These are phyloP conservation scores for Linnemannia elongata DNA, from an alignment of 192 early-diverging fungal genomes.

Conservation along the genomic window DNA sequence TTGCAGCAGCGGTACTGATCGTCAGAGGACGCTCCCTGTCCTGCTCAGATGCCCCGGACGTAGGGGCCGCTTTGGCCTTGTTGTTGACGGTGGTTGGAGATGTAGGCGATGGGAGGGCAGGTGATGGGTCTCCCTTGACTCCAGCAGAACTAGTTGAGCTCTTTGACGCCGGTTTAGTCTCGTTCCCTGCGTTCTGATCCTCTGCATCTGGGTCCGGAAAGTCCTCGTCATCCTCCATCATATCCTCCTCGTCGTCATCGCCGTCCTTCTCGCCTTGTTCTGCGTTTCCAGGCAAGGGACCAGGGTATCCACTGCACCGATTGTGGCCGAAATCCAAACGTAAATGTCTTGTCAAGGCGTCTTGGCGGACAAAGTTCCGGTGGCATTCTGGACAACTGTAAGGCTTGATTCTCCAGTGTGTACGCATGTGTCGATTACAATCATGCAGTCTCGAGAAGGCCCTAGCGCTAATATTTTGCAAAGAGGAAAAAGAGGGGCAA, in stretches of 20 bases:
- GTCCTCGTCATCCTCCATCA: constrained; percentile 8
- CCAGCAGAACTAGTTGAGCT: not conserved
- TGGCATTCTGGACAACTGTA: constrained; percentile 80
- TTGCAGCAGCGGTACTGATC: not conserved
- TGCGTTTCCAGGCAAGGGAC: constrained; percentile 27
- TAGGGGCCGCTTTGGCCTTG: not conserved
- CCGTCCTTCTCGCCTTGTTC: constrained; percentile 25
- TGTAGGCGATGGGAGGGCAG: constrained; percentile 6
- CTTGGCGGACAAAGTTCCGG: constrained; percentile 70
- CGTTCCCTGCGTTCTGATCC: not conserved
- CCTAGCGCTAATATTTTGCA: constrained; percentile 29
- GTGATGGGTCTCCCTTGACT: constrained; percentile 8
- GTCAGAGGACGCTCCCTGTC: not conserved
- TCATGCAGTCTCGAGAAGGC: constrained; percentile 82
- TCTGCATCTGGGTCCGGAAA: not conserved
- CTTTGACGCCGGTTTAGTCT: not conserved
- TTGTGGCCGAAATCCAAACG: constrained; percentile 54
- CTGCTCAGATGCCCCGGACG: not conserved
- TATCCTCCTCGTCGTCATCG: constrained; percentile 22
- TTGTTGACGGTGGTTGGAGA: constrained; percentile 21
- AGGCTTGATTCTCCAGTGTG: constrained; percentile 84
- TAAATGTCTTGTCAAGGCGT: constrained; percentile 51
- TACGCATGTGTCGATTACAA: constrained; percentile 80
- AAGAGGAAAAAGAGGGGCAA: not conserved
- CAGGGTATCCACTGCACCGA: constrained; percentile 51